Percentiles rank a stretch among this genome's conserved stretches.
These are phyloP conservation scores for Zygosaccharomyces rouxii DNA, from an alignment of 805 yeast genomes.

Conservation along the genomic window DNA sequence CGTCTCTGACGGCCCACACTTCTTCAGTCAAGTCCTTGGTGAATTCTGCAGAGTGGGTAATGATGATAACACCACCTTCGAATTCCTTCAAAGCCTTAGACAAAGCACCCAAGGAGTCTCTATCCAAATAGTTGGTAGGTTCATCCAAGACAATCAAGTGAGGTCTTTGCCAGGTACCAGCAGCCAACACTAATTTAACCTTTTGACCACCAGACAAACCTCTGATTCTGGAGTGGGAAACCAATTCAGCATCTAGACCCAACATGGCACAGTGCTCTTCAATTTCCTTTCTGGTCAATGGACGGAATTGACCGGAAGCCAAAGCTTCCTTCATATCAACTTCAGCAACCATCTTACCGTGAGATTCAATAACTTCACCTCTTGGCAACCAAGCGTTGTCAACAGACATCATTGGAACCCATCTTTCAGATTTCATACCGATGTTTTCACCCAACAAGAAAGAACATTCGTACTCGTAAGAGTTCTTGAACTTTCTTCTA, in stretches of 20 bases:
- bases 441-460: conserved; percentile 97
- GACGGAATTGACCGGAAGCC: conserved; percentile 99
- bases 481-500: conserved; percentile 99
- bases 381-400: conserved; percentile 99
- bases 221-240: conserved; percentile 99
- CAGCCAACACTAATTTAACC: conserved; percentile 99
- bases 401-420: conserved; percentile 99
- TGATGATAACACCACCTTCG: conserved; percentile 99
- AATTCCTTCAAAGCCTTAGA: conserved; percentile 97
- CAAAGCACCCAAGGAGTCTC: conserved; percentile 99
- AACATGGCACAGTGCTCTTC: conserved; percentile 98
- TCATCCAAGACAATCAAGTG: conserved; percentile 98
- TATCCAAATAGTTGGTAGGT: conserved; percentile 98
- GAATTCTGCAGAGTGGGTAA: conserved; percentile 99
- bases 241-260: conserved; percentile 98
- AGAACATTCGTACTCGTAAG: conserved; percentile 99
- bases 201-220: conserved; percentile 99
- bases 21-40: conserved; percentile 99
- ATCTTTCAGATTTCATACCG: conserved; percentile 98
- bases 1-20: conserved; percentile 99
- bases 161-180: conserved; percentile 99
- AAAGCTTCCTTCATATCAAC: conserved; percentile 99
- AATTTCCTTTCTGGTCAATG: conserved; percentile 99
- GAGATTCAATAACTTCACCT: conserved; percentile 95
- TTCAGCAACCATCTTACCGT: conserved; percentile 99